phyloP scores from a whole-genome alignment of 495 filamentous ascomycete species.

The Xylaria grammica region DNA sequence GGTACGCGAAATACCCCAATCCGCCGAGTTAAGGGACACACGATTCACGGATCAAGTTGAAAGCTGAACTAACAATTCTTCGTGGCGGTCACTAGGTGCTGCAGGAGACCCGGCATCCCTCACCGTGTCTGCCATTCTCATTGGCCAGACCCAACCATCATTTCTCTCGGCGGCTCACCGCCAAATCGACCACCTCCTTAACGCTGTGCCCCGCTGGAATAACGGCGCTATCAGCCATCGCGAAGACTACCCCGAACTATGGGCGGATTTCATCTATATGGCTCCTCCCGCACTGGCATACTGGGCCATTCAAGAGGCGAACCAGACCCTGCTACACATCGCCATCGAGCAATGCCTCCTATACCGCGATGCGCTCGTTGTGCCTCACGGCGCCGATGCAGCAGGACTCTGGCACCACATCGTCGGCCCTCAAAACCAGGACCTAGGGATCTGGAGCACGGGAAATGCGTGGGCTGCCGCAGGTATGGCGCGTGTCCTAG shows the following conservation, averaged over 20 bases:
- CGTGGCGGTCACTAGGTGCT: slow-evolving; percentile 29
- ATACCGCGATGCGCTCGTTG: slow-evolving; percentile 50
- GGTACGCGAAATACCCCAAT: slow-evolving; percentile 27
- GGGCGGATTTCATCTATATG: slow-evolving; percentile 61
- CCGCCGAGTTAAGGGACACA: too few species aligned
- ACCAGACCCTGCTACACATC: slow-evolving; percentile 41
- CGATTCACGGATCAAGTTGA: background rate
- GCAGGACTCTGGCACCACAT: slow-evolving; percentile 55
- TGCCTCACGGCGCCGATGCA: slow-evolving; percentile 29
- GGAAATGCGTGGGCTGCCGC: slow-evolving; percentile 59
- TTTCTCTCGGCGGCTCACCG: slow-evolving; percentile 44
- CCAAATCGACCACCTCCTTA: slow-evolving; percentile 49
- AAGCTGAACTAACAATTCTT: slow-evolving; percentile 4
- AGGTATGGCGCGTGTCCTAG: slow-evolving; percentile 54
- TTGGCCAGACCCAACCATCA: slow-evolving; percentile 44
- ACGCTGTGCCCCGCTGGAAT: slow-evolving; percentile 47
- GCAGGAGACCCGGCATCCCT: slow-evolving; percentile 53
- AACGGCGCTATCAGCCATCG: slow-evolving; percentile 61
- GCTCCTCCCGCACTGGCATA: slow-evolving; percentile 56
- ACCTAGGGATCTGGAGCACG: slow-evolving; percentile 56
- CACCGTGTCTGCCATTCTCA: slow-evolving; percentile 50
- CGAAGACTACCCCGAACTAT: slow-evolving; percentile 49
- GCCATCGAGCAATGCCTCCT: slow-evolving; percentile 49
- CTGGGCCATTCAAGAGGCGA: slow-evolving; percentile 46
- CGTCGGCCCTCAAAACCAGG: slow-evolving; percentile 47